Base-by-base conservation (phyloP, 2,329 filamentous ascomycete species). In the Fusarium armeniacum region DNA sequence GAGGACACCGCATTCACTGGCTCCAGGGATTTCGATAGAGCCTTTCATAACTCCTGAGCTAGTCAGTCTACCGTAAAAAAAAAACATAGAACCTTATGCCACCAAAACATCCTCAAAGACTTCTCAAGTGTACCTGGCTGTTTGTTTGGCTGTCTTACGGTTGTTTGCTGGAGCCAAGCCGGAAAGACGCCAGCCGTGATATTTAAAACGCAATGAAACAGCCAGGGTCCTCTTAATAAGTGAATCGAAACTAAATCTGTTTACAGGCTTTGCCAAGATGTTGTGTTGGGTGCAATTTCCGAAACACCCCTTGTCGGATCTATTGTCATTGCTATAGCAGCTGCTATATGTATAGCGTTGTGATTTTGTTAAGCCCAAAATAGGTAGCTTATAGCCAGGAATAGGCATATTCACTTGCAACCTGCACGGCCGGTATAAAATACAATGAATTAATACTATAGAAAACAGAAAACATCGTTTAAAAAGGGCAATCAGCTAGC, bases 31-130 rank as follows among this genome's bases (percentile, higher is more conserved):
- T 41, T 52, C 52, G 20, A 35, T 38, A 20, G 44, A 67, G 41
- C 49, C 52, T 58, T 43, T 20, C 26, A 33, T 16, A 44, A 40
- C 36, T 41, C 41, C 41, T 55, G 38, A 28, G n/a, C 20, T 35
- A 24, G 40, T 24, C 18, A 53, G 45, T 45, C 44, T 35, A 40
- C 50, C 58, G 26, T 30, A 30, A 58, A 53, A 69, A 63, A 63
- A 55, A 60, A 56, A 66, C 50, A 56, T 51, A 70, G 67, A 67
- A 55, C 15, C 46, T 70, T 70, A 70, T 70, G 47, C 46, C 50
- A 67, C 35, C 36, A 52, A 59, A 51, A 45, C n/a, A 44, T 40
- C 26, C 60, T 54, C 24, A 44, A 51, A 24, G 9, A 35, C 26
- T 51, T 51, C 18, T 30, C 26, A 9, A 6, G 11, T 20, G 24